Evolutionary conservation across 306 rosid species (phyloP).

Genomic region (Fragaria ananassa): DNA sequence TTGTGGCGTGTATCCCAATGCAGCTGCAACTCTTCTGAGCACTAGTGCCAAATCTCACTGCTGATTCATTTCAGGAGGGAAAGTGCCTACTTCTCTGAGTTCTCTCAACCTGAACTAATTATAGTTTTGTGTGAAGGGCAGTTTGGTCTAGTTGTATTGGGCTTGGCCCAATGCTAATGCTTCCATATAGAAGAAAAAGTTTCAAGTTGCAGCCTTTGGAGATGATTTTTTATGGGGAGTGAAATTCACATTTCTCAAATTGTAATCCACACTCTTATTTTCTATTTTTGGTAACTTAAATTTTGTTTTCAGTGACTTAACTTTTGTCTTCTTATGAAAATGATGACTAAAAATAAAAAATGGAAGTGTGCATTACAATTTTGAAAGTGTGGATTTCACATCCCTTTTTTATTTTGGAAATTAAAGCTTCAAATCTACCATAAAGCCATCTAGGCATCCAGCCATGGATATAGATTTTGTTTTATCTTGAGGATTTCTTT

Average conservation of each 20-base stretch:
- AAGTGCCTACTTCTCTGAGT: not conserved
- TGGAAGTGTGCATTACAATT: too few species aligned
- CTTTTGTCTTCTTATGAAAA: too few species aligned
- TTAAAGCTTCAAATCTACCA: too few species aligned
- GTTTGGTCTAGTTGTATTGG: not conserved
- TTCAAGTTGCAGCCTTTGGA: not conserved
- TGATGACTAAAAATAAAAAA: too few species aligned
- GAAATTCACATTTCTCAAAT: too few species aligned
- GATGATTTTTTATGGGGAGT: not conserved
- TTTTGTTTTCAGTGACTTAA: too few species aligned
- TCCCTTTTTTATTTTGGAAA: too few species aligned
- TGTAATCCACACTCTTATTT: too few species aligned
- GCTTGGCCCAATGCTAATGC: not conserved
- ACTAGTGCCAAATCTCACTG: constrained; percentile 16
- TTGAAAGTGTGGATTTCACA: too few species aligned
- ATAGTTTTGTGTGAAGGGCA: not conserved
- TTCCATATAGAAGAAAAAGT: not conserved
- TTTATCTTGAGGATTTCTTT: not conserved
- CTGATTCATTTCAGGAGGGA: not conserved
- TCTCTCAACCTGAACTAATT: not conserved
- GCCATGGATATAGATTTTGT: not conserved
- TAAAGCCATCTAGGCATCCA: too few species aligned
- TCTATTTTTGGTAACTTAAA: too few species aligned
- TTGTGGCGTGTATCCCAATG: constrained; percentile 20
- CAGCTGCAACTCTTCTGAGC: constrained; percentile 31